These are phyloP conservation scores for Phytophthora pini DNA, from an alignment of 352 stramenopile species.

Conservation along the genomic window DNA sequence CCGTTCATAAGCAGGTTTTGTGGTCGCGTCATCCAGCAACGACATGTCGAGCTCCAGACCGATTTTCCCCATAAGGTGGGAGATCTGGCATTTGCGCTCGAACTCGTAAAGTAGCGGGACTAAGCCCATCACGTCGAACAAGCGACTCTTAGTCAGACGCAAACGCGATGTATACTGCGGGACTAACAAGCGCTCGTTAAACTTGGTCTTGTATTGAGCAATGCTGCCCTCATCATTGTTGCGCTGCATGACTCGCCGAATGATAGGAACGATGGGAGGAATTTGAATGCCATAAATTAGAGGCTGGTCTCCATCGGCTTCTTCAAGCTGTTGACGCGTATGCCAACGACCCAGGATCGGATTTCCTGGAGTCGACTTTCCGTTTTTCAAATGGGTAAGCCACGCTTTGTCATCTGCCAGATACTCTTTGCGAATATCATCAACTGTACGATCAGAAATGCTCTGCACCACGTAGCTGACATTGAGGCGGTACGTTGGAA, in stretches of 20 bases:
- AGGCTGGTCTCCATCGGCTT: conserved; percentile 62
- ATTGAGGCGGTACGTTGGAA: conserved; percentile 73
- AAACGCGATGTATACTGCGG: conserved; percentile 76
- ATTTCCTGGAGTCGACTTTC: conserved; percentile 70
- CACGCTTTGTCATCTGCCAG: conserved; percentile 57
- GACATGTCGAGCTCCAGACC: conserved; percentile 76
- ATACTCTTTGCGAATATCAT: conserved; percentile 55
- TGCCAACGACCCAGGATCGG: conserved; percentile 85
- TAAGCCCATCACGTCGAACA: conserved; percentile 83
- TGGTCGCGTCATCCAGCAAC: conserved; percentile 83
- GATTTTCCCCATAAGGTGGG: conserved; percentile 83
- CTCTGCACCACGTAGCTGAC: conserved; percentile 71
- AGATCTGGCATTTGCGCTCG: conserved; percentile 90
- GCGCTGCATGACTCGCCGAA: conserved; percentile 84
- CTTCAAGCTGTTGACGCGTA: conserved; percentile 61
- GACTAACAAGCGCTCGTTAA: conserved; percentile 81
- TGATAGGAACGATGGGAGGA: conserved; percentile 80
- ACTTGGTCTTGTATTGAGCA: conserved; percentile 62
- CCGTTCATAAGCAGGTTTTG: conserved; percentile 85
- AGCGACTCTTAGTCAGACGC: conserved; percentile 68
- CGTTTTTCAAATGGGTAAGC: conserved; percentile 61
- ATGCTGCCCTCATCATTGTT: conserved; percentile 69
- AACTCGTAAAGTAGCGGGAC: conserved; percentile 89
- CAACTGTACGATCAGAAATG: conserved; percentile 48
- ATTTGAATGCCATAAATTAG: conserved; percentile 78